phyloP scores from a whole-genome alignment of 768 basidiomycete species.

The Tulasnella sp. region DNA sequence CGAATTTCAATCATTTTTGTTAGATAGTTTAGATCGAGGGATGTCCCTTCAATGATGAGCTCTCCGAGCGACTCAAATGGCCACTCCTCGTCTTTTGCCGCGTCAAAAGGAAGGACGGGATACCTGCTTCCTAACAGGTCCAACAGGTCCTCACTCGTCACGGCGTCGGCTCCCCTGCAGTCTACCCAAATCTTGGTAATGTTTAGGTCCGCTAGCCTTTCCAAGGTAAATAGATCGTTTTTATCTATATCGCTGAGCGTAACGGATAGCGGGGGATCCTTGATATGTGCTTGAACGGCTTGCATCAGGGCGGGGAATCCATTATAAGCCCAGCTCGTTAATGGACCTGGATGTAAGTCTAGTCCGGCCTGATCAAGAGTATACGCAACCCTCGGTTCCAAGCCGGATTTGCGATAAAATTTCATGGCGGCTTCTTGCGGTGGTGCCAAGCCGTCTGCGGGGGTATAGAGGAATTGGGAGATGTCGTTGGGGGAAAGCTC shows the following conservation, averaged over 20 bases:
- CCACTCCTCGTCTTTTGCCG: neutral
- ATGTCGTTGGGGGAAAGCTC: neutral
- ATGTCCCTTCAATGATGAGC: neutral
- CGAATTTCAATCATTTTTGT: neutral
- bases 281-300: neutral
- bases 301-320: neutral
- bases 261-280: neutral
- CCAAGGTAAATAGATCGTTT: neutral
- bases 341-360: neutral
- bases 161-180: neutral
- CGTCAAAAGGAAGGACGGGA: neutral
- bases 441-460: neutral
- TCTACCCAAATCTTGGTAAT: neutral
- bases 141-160: neutral
- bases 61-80: neutral
- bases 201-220: neutral
- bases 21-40: neutral
- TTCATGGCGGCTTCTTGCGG: neutral
- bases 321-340: no score
- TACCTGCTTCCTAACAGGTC: neutral
- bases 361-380: neutral
- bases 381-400: neutral
- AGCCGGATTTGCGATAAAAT: neutral
- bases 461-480: neutral
- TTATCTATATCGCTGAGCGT: neutral